These are phyloP conservation scores for Pichia sporocuriosa DNA, from an alignment of 805 yeast genomes.

Conservation along the genomic window DNA sequence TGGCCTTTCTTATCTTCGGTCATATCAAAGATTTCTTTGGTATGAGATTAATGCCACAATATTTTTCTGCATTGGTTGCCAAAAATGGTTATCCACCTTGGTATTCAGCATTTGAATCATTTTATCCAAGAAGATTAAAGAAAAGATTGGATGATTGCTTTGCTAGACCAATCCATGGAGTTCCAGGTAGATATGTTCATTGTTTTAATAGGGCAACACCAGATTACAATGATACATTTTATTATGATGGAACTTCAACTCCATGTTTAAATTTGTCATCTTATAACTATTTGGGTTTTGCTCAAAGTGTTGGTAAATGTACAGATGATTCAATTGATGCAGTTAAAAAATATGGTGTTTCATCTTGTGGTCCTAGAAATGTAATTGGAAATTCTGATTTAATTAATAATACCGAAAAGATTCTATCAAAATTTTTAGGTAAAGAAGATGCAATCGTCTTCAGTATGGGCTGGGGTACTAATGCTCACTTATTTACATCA, in stretches of 20 bases:
- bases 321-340: conserved; percentile 66
- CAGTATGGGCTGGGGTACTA: conserved; percentile 95
- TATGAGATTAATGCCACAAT: conserved; percentile 58
- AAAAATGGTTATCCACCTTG: conserved; percentile 93
- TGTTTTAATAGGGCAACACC: conserved; percentile 74
- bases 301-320: conserved; percentile 89
- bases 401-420: conserved; percentile 65
- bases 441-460: conserved; percentile 82
- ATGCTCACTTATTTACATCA: conserved; percentile 79
- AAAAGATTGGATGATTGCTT: conserved; percentile 90
- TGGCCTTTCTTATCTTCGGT: conserved; percentile 80
- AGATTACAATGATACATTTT: conserved; percentile 56
- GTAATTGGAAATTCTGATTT: conserved; percentile 70
- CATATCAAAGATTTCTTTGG: conserved; percentile 88
- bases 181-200: conserved; percentile 86
- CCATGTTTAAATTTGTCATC: conserved; percentile 83
- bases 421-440: conserved; percentile 81
- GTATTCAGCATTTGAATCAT: conserved; percentile 88
- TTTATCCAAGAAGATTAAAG: conserved; percentile 88
- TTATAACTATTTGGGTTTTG: conserved; percentile 94
- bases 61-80: conserved; percentile 61
- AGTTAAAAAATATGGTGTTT: conserved; percentile 65
- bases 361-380: conserved; percentile 72
- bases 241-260: conserved; percentile 67
- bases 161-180: conserved; percentile 94